Conservation (phyloP, 2,329 filamentous ascomycete species). For the Huntiella decipiens region DNA sequence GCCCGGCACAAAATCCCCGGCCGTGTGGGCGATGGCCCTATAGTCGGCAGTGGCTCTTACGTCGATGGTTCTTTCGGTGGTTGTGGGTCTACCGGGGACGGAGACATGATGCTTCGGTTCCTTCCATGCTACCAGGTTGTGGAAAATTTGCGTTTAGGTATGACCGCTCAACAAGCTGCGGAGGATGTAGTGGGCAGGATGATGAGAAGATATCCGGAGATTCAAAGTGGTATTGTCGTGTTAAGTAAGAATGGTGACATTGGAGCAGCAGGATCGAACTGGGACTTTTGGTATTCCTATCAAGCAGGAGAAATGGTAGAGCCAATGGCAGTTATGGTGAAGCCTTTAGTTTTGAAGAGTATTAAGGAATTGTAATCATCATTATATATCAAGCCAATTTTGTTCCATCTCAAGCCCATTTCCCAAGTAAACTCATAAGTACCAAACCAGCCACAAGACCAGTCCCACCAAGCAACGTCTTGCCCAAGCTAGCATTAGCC, state of each 20-base stretch:
- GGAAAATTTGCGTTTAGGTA: slow-evolving; percentile 30
- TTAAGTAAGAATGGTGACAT: slow-evolving; percentile 29
- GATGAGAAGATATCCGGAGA: slow-evolving; percentile 26
- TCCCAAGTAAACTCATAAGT: slow-evolving; percentile 54
- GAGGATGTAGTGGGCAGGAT: slow-evolving; percentile 32
- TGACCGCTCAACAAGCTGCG: slow-evolving; percentile 28
- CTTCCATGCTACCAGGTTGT: slow-evolving; percentile 38
- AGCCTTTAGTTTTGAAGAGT: background rate
- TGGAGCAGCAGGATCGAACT: slow-evolving; percentile 31
- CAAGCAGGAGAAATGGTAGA: slow-evolving; percentile 27
- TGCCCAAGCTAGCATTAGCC: slow-evolving; percentile 27
- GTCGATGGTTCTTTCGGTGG: slow-evolving; percentile 34
- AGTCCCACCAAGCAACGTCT: slow-evolving; percentile 29
- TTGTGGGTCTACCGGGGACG: slow-evolving; percentile 37
- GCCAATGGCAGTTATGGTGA: slow-evolving; percentile 26
- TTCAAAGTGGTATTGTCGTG: slow-evolving; percentile 31
- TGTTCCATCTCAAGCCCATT: slow-evolving; percentile 40
- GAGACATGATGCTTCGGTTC: slow-evolving; percentile 38
- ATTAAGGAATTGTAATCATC: background rate
- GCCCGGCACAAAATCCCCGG: slow-evolving; percentile 34
- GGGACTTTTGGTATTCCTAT: slow-evolving; percentile 35
- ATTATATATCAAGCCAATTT: background rate
- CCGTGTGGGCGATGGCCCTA: slow-evolving; percentile 35
- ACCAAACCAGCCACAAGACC: slow-evolving; percentile 42
- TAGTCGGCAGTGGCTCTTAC: slow-evolving; percentile 34